Percentiles rank a stretch among this genome's conserved stretches.
phyloP scores from a whole-genome alignment of 1,284 basidiomycete species.

The Leccinum griseonigrum region DNA sequence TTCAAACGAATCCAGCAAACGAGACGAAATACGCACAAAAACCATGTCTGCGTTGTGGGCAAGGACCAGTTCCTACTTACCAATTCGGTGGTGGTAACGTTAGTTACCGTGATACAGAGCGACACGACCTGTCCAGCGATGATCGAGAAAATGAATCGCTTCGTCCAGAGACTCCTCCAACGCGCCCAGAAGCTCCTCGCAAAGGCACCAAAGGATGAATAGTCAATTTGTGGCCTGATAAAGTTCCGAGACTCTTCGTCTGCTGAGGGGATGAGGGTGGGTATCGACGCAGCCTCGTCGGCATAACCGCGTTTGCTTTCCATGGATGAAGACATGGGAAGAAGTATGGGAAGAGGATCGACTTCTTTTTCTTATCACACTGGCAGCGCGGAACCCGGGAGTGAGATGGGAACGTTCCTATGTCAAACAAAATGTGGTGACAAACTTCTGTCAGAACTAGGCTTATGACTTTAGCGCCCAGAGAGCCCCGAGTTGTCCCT shows the following conservation, averaged over 20 bases:
- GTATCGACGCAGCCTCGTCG: slow-evolving; percentile 7
- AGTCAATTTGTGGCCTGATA: slow-evolving; percentile 55
- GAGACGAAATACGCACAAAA: slow-evolving; percentile 53
- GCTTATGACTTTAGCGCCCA: background rate
- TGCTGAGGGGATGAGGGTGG: background rate
- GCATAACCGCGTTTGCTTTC: slow-evolving; percentile 24
- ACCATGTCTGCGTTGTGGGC: slow-evolving; percentile 79
- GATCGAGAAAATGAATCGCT: slow-evolving; percentile 62
- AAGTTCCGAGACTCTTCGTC: background rate
- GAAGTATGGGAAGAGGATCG: background rate
- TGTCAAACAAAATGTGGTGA: slow-evolving; percentile 12
- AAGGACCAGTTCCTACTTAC: slow-evolving; percentile 66
- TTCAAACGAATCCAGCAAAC: background rate
- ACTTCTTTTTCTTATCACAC: slow-evolving; percentile 16
- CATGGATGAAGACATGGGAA: slow-evolving; percentile 21
- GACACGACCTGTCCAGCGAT: slow-evolving; percentile 81
- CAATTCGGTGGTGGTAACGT: slow-evolving; percentile 78
- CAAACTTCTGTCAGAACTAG: slow-evolving; percentile 10
- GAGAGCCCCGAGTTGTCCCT: background rate
- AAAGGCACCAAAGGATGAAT: slow-evolving; percentile 55
- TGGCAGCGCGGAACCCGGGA: slow-evolving; percentile 1
- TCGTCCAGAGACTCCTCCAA: slow-evolving; percentile 73
- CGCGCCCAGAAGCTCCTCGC: slow-evolving; percentile 49
- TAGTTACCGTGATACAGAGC: slow-evolving; percentile 83
- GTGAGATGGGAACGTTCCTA: slow-evolving; percentile 8